These are phyloP conservation scores for Nemania abortiva DNA, from an alignment of 2,329 filamentous ascomycete species.

Conservation along the genomic window DNA sequence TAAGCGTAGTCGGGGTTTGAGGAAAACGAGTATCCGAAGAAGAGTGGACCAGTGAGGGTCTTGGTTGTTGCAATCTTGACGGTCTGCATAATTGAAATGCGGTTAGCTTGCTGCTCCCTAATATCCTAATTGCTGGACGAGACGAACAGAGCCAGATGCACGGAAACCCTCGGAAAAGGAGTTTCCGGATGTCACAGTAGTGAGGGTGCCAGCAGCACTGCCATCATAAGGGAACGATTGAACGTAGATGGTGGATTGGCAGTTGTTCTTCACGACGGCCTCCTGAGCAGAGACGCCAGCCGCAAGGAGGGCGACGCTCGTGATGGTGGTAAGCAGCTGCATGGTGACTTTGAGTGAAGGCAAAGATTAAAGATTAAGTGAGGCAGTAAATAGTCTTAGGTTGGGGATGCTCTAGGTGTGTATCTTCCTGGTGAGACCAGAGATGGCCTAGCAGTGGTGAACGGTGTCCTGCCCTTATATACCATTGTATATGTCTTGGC, in stretches of 20 bases:
- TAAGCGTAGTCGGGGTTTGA: conserved; percentile 54
- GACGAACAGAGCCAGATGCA: conserved; percentile 54
- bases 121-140: neutral
- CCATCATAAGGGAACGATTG: conserved; percentile 55
- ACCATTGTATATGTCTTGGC: conserved; percentile 1
- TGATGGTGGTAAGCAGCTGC: conserved; percentile 48
- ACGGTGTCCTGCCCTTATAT: conserved; percentile 24
- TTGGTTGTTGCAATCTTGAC: conserved; percentile 57
- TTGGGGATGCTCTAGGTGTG: neutral
- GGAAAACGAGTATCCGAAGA: conserved; percentile 58
- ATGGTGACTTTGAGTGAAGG: conserved; percentile 39
- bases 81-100: conserved; percentile 51
- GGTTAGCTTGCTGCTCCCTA: conserved; percentile 28
- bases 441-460: neutral
- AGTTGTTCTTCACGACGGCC: conserved; percentile 55
- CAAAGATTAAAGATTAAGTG: neutral
- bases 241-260: conserved; percentile 52
- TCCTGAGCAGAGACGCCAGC: conserved; percentile 52
- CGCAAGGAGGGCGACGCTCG: conserved; percentile 51
- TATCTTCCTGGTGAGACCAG: neutral
- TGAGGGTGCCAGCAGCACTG: conserved; percentile 50
- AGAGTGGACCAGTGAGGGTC: conserved; percentile 54
- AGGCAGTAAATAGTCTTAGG: neutral
- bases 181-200: conserved; percentile 44
- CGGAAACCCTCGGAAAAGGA: conserved; percentile 54